Percentiles rank a stretch among this genome's conserved stretches.
Conservation (phyloP, 2,329 filamentous ascomycete species). For the Fusarium nematophilum region DNA sequence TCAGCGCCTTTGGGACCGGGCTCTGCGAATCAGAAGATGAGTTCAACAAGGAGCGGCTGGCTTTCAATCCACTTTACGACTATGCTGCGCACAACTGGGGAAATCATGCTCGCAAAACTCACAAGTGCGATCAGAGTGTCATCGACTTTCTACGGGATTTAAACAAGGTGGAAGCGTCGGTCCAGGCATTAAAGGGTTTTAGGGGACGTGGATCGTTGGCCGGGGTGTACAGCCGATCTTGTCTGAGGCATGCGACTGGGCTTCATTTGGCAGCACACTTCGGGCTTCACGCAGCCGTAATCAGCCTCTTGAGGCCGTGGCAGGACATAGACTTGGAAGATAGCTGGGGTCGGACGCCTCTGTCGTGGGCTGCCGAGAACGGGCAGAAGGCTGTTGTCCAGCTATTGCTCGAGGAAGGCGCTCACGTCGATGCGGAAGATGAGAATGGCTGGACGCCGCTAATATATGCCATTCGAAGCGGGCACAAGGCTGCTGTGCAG, state of each 20-base stretch:
- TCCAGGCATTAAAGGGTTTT: not conserved
- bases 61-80: constrained; percentile 6
- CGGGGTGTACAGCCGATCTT: no score
- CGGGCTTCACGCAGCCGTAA: not conserved
- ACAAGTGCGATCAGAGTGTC: no score
- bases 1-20: constrained; percentile 39
- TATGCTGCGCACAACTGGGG: constrained; percentile 27
- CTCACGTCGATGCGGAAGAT: not conserved
- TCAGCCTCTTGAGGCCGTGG: not conserved
- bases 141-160: no score
- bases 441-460: not conserved
- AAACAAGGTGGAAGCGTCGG: no score
- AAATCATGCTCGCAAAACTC: constrained; percentile 15
- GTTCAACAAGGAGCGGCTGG: not conserved
- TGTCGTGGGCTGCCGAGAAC: not conserved
- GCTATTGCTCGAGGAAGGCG: not conserved
- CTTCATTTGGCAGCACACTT: constrained; percentile 16
- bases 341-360: not conserved
- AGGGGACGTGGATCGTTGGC: no score
- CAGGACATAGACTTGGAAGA: not conserved
- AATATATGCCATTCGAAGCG: not conserved
- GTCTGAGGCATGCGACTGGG: no score
- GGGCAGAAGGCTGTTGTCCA: not conserved
- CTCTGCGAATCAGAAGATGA: not conserved
- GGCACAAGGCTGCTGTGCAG: not conserved